Percentiles rank a stretch among this genome's conserved stretches.
phyloP scores from a whole-genome alignment of 176 grass and related monocot species.

The Elymus sibiricus region DNA sequence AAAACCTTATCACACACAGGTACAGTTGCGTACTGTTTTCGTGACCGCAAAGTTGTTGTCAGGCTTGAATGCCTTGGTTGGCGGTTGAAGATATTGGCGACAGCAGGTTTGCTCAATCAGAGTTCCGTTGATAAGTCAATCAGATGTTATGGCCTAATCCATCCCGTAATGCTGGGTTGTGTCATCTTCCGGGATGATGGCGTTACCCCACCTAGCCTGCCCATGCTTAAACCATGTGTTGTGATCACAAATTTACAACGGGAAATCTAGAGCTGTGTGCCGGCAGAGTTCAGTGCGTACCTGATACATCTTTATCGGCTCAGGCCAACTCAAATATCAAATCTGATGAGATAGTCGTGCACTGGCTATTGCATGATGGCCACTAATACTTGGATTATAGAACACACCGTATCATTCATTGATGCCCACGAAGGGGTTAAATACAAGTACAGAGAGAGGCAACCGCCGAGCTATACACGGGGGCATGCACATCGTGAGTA shows the following conservation, averaged over 20 bases:
- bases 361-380: neutral
- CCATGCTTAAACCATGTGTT: neutral
- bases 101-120: neutral
- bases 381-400: too few relatives aligned
- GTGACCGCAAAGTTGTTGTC: neutral
- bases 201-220: neutral
- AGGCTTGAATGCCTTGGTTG: neutral
- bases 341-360: neutral
- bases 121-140: neutral
- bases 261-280: neutral
- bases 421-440: too few relatives aligned
- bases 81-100: neutral
- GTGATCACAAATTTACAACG: neutral
- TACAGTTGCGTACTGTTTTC: neutral
- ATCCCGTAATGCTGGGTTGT: neutral
- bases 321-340: neutral
- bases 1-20: neutral
- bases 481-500: too few relatives aligned
- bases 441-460: too few relatives aligned
- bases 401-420: too few relatives aligned
- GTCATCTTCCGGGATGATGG: neutral
- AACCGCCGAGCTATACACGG: too few relatives aligned
- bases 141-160: neutral
- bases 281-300: neutral
- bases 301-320: neutral